Conservation (phyloP, 2,329 filamentous ascomycete genomes). For the Ophiobolus disseminans region DNA sequence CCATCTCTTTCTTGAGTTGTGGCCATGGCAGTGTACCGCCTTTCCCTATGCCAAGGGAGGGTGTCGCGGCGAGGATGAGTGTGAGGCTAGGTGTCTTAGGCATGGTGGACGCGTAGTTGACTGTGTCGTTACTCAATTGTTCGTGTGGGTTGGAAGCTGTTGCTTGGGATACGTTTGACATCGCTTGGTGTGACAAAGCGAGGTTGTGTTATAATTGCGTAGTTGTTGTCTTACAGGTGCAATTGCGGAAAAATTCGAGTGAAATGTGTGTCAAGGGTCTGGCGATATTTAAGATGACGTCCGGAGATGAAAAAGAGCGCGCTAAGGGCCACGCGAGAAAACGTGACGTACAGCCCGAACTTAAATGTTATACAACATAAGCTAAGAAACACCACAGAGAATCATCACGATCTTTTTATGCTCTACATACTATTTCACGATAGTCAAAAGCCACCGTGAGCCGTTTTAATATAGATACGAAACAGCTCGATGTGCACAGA, state of each 20-base stretch:
- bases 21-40: slow-evolving; percentile 86
- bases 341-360: no score
- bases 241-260: no score
- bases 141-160: not conserved
- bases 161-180: not conserved
- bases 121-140: slow-evolving; percentile 3
- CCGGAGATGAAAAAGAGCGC: slow-evolving; percentile 20
- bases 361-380: no score
- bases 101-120: slow-evolving; percentile 18
- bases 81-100: slow-evolving; percentile 67
- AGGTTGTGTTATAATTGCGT: no score
- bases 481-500: no score
- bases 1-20: slow-evolving; percentile 87
- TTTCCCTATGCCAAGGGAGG: slow-evolving; percentile 85
- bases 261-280: no score
- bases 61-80: slow-evolving; percentile 91
- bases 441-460: no score
- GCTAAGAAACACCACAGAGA: no score
- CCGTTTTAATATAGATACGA: no score
- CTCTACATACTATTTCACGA: no score
- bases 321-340: slow-evolving; percentile 29
- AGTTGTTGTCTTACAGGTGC: no score
- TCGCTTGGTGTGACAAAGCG: slow-evolving; percentile 1
- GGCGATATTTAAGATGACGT: slow-evolving; percentile 11
- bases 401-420: no score